Evolutionary conservation across 306 rosid species (phyloP).

Genomic region (Cyclanthera cordifolia): DNA sequence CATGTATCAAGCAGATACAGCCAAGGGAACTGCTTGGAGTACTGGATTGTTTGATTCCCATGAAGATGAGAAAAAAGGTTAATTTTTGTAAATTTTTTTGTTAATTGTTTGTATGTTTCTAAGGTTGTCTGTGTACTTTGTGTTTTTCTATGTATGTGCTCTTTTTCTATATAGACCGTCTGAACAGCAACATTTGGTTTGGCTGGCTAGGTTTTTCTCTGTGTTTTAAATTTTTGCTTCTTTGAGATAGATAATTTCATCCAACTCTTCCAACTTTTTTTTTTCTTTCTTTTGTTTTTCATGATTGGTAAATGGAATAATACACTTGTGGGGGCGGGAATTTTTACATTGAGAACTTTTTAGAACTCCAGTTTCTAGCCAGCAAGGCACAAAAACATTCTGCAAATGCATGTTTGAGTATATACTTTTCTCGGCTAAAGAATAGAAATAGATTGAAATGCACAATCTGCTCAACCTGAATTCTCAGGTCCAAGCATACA

Average conservation of each 20-base stretch:
- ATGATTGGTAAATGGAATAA: constrained; percentile 6
- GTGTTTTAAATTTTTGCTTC: no score
- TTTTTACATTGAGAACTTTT: not conserved
- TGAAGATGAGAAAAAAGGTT: no score
- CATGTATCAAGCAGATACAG: not conserved
- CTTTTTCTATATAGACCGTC: no score
- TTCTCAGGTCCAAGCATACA: constrained; percentile 20
- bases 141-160: no score
- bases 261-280: not conserved
- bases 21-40: no score
- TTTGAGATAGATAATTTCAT: not conserved
- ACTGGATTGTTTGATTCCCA: no score
- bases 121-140: no score
- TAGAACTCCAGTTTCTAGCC: not conserved
- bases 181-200: no score
- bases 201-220: no score
- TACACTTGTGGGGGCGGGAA: no score
- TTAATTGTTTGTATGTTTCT: no score
- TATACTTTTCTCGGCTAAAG: not conserved
- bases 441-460: constrained; percentile 12
- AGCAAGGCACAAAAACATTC: not conserved
- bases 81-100: no score
- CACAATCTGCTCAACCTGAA: constrained; percentile 9
- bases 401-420: constrained; percentile 6
- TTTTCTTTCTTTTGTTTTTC: not conserved